Evolutionary conservation across 2,329 filamentous ascomycete species (phyloP).

Genomic region (Curvularia spicifera): DNA sequence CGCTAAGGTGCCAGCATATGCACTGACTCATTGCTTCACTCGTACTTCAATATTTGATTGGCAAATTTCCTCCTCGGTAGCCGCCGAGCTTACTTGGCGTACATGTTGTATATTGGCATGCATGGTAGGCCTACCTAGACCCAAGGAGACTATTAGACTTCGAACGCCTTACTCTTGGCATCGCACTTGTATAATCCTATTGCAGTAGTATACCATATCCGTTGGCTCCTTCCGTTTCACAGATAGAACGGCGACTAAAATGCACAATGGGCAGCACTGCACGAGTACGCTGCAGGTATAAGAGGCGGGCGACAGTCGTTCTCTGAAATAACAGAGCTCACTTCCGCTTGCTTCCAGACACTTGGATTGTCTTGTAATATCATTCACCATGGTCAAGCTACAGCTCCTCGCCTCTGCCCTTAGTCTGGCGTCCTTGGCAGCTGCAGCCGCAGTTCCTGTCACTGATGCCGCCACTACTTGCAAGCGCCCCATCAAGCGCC

Average conservation of each 20-base stretch:
- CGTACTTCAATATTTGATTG: background rate
- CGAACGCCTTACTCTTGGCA: background rate
- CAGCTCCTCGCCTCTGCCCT: constrained; percentile 7
- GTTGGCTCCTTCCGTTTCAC: background rate
- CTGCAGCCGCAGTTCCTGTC: constrained; percentile 17
- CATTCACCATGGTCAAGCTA: constrained; percentile 9
- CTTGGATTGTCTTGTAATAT: background rate
- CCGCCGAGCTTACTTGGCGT: background rate
- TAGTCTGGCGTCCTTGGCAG: constrained; percentile 15
- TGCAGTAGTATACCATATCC: background rate
- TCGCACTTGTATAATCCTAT: background rate
- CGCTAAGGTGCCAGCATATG: background rate
- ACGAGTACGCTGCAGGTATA: background rate
- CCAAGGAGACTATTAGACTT: background rate
- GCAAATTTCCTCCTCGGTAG: background rate
- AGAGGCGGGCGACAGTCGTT: background rate
- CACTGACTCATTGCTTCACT: background rate
- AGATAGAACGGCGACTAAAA: background rate
- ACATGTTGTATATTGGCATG: background rate
- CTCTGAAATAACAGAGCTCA: background rate
- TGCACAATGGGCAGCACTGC: background rate
- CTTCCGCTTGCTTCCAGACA: background rate
- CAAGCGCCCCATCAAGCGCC: constrained; percentile 21
- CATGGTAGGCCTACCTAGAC: background rate
- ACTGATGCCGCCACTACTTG: constrained; percentile 10